Base-by-base conservation (phyloP, 768 basidiomycete species). In the Leccinellum luteum region DNA sequence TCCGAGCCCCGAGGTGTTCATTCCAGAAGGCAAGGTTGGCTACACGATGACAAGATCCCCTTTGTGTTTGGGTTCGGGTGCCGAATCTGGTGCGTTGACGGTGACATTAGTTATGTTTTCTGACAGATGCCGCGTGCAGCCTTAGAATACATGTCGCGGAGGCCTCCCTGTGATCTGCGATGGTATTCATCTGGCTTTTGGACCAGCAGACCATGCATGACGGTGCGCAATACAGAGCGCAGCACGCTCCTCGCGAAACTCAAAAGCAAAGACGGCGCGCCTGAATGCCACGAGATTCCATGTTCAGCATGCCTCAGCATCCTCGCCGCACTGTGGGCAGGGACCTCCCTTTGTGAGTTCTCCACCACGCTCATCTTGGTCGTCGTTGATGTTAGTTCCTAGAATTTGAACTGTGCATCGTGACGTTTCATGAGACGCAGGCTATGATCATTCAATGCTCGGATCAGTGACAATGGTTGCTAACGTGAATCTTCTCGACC, bases 311-410 rank as follows among this genome's bases (percentile, higher is more conserved):
- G 86, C 6, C 78, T 82, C 68, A 81, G 83, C 0, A 90, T 90
- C 56, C 68, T 89, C 52, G 82, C 79, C 14, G 87, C 85, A 13
- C 75, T 90, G 52, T 90, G 86, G 86, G 71, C 78, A 6, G 87
- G 83, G 0, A 84, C 81, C 2, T 89, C 90, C 72, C 79, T 92
- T 43, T 43, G 89, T 90, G 65, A 67, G 87, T 75, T n/a, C 41
- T 10, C 4, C 58, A 31, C 35, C 44, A 1, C 6, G 21, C 9
- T 21, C 28, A 10, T 23, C 13, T 21, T 4, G 14, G 8, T 51
- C 15, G 19, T 34, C 31, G 17, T 27, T 28, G 43, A 47, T 7
- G 32, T n/a, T 21, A 3, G 6, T 13, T 56, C 14, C 41, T 23
- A 51, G 50, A 51, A 51, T 23, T 32, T 51, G 32, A 51, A 51